Evolutionary conservation across 2,329 filamentous ascomycete genomes (phyloP), one percentile per base, ranked within the genome.

Genomic region (Phoma sp.): DNA sequence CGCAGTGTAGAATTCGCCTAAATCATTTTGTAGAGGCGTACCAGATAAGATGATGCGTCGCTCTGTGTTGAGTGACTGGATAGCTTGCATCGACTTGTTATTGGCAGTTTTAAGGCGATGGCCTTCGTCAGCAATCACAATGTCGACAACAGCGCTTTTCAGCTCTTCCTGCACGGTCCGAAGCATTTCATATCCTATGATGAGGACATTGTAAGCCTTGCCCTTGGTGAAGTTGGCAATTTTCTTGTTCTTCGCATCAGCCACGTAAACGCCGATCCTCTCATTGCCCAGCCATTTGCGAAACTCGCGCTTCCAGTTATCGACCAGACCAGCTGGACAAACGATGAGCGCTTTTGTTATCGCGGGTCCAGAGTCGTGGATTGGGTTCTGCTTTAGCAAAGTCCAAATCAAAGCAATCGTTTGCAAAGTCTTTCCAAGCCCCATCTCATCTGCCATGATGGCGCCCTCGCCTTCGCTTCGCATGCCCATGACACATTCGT

Each of bases 401-500:
- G 88, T 90, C 88, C 88, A 90, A 10, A 90, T 68, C 40, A 90
- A 73, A 3, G 88, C 79, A 64, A 91, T 90, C 0, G 88, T 90
- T 65, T 90, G 88, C 30, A 90, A 69, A 0, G 88, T 90, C 74
- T 91, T 91, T 18, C 88, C 88, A 2, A 91, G 72, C 0, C 88
- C 88, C 88, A 91, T 91, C 62, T 90, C 88, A 67, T 91, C 88
- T 1, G 88, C 88, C 43, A 91, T 77, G 54, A 91, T 86, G 3
- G 87, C 88, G 23, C 88, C 88, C 71, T 88, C 82, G 1, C 88
- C 87, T 62, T 84, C 84, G 37, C 80, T 76, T 37, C 86, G 81
- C 80, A 90, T 83, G 4, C 88, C 88, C 88, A 90, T 90, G 0
- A 90, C 85, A 67, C 88, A 90, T 72, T 90, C 88, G 65, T 91